Conservation (phyloP, 2,329 filamentous ascomycete species). For the Ophiostoma sp. region DNA sequence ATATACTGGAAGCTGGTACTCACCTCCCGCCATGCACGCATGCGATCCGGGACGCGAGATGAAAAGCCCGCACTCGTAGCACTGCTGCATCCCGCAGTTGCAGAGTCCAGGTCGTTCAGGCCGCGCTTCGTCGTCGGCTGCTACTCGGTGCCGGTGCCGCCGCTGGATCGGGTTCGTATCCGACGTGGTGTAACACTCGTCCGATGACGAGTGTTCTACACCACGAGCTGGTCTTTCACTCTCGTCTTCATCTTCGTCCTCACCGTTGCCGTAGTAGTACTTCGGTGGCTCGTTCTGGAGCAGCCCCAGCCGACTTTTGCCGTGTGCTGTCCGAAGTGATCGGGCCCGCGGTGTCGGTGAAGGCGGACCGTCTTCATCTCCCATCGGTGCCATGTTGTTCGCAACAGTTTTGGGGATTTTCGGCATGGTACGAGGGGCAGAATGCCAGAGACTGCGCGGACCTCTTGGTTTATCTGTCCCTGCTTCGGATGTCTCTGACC, state of each 20-base stretch:
- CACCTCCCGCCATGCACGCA: conserved; percentile 6
- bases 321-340: background rate
- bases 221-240: background rate
- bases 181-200: conserved; percentile 18
- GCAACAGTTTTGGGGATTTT: background rate
- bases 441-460: background rate
- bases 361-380: background rate
- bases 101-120: conserved; percentile 11
- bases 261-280: background rate
- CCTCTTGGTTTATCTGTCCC: background rate
- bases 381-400: background rate
- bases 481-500: conserved; percentile 9
- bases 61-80: conserved; percentile 19
- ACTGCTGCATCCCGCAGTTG: conserved; percentile 23
- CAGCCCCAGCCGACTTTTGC: background rate
- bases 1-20: background rate
- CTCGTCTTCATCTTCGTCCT: background rate
- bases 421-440: background rate
- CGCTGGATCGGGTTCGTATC: conserved; percentile 38
- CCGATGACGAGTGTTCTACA: conserved; percentile 9
- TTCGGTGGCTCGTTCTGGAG: background rate
- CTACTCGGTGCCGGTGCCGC: conserved; percentile 59
- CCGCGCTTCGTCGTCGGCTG: background rate
- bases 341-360: conserved; percentile 2
- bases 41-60: conserved; percentile 19